Base-by-base conservation (phyloP, 2,329 filamentous ascomycete genomes). In the Colletotrichum orbiculare region DNA sequence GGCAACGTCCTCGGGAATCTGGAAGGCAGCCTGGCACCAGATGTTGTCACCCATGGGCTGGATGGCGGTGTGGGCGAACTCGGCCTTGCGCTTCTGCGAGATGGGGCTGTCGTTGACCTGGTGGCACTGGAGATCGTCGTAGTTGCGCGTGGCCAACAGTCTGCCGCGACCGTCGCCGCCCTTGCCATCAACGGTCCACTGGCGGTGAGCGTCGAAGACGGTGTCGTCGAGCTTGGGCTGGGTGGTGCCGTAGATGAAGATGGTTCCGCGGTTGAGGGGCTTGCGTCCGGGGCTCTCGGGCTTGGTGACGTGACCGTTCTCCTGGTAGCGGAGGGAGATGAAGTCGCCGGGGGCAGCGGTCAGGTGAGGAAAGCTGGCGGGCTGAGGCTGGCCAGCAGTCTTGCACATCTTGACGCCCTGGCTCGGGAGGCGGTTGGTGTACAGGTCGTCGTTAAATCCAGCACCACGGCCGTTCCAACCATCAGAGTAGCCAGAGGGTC, bases 101-200 rank as follows among this genome's bases (percentile, higher is more conserved):
- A 93, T 88, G 25, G 71, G 57, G 3, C 81, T 80, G n/a, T 70
- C 70, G 75, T 93, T 94, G 72, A 87, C 78, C 79, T 98, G 91
- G 76, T 94, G 94, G 82, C 96, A 99, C 72, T 93, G 91, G 34
- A 91, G 91, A 72, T 99, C 96, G 72, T 98, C 96, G 75, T 89
- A 99, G 80, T 91, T 89, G 70, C 93, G 89, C 1, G 87, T 91
- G 0, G 90, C 88, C 42, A 98, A 81, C 11, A 98, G 88, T 46
- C 83, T 82, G 38, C 96, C 96, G 45, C 91, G 88, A 53, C 86
- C 83, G 74, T 97, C 89, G 25, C 94, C 95, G 17, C 94, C 94
- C 6, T 86, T 91, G 66, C 94, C 94, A 61, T 93, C 89, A 15
- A 83, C 76, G 50, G 88, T 97, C 96, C 96, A 98, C 39, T 82